phyloP scores from a whole-genome alignment of 1,139 yeast species.

The Hansenula sp. region DNA sequence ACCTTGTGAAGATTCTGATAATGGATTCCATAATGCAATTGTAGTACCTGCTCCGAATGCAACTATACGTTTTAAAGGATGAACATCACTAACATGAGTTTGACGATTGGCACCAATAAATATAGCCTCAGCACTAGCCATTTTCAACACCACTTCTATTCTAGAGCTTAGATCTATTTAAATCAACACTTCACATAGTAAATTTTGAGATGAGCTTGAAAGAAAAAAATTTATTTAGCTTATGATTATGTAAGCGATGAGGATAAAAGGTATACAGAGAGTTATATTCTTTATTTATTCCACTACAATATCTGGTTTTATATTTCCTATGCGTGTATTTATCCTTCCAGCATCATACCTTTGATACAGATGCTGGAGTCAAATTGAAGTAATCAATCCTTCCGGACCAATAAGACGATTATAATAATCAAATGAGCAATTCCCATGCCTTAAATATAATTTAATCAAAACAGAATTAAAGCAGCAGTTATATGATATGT shows the following conservation, averaged over 20 bases:
- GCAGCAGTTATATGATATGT: too few relatives aligned
- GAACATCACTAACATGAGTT: slow-evolving; percentile 60
- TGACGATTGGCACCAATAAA: slow-evolving; percentile 81
- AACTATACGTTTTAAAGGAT: slow-evolving; percentile 34
- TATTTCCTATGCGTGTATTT: not conserved
- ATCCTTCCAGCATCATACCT: slow-evolving; percentile 1
- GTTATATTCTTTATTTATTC: not conserved
- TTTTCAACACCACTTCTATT: slow-evolving; percentile 1
- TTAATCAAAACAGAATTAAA: not conserved
- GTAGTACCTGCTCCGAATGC: slow-evolving; percentile 77
- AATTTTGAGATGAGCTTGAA: too few relatives aligned
- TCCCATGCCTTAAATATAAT: not conserved
- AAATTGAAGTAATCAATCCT: too few relatives aligned
- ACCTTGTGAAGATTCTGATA: slow-evolving; percentile 37
- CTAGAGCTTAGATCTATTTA: too few relatives aligned
- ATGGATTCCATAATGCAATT: slow-evolving; percentile 75
- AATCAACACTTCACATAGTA: not conserved
- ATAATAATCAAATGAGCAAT: slow-evolving; percentile 1
- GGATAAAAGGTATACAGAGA: not conserved
- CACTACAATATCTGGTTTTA: not conserved
- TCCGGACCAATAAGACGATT: too few relatives aligned
- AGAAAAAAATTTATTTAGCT: slow-evolving; percentile 1
- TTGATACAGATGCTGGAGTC: not conserved
- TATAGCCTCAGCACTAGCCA: slow-evolving; percentile 42
- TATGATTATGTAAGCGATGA: not conserved